phyloP scores from a whole-genome alignment of 2,329 filamentous ascomycete species.

The Berkeleyomyces rouxiae region DNA sequence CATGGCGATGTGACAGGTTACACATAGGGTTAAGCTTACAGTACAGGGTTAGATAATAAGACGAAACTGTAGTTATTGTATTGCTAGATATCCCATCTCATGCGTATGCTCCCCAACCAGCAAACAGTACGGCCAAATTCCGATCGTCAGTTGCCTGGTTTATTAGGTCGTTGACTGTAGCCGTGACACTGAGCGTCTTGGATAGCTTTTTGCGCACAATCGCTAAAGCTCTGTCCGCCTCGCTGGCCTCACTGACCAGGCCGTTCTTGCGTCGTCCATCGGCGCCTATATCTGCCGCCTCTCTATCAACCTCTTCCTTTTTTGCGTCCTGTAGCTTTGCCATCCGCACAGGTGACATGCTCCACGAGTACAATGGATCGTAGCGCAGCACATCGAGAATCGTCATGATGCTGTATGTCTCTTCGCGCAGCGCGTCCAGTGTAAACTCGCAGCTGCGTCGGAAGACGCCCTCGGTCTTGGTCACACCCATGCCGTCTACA shows the following conservation, averaged over 20 bases:
- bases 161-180: slow-evolving; percentile 92
- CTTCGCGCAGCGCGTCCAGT: slow-evolving; percentile 81
- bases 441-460: slow-evolving; percentile 97
- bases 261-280: slow-evolving; percentile 10
- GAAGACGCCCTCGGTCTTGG: slow-evolving; percentile 89
- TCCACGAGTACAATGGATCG: slow-evolving; percentile 93
- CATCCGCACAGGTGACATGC: slow-evolving; percentile 54
- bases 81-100: slow-evolving; percentile 16
- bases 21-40: too few species aligned
- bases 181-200: slow-evolving; percentile 83
- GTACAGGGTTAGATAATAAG: too few species aligned
- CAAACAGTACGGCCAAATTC: slow-evolving; percentile 82
- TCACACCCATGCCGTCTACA: slow-evolving; percentile 92
- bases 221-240: slow-evolving; percentile 80
- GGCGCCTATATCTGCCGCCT: slow-evolving; percentile 9
- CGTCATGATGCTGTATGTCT: slow-evolving; percentile 95
- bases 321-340: slow-evolving; percentile 41
- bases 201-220: slow-evolving; percentile 92
- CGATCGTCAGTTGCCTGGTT: slow-evolving; percentile 87
- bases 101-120: slow-evolving; percentile 35
- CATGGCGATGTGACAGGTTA: too few species aligned
- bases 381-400: slow-evolving; percentile 96
- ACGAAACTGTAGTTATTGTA: too few species aligned
- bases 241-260: slow-evolving; percentile 38
- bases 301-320: slow-evolving; percentile 21